A percentile compares a stretch with the other conserved stretches of the same genome.
Evolutionary conservation across 2,329 filamentous ascomycete genomes (phyloP).

Genomic region (Aspergillus fischeri): DNA sequence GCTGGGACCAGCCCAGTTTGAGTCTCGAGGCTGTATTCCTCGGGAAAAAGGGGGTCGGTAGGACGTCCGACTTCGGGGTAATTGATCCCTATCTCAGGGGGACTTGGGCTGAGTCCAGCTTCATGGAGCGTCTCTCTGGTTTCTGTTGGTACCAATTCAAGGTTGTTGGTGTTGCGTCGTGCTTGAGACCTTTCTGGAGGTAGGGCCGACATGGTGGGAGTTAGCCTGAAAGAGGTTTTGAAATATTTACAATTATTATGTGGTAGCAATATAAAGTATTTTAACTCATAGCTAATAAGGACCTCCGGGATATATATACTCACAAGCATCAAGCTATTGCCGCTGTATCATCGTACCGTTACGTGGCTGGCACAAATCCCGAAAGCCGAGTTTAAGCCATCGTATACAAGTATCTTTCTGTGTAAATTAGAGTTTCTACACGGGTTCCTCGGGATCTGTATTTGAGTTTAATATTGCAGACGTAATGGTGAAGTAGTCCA

Average conservation of each 20-base stretch:
- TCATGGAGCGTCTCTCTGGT: conserved; percentile 21
- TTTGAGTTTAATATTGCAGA: not conserved
- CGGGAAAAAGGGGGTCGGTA: conserved; percentile 9
- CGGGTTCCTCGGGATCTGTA: not conserved
- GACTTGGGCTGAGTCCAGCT: conserved; percentile 19
- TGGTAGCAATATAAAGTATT: not conserved
- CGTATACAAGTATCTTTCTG: not conserved
- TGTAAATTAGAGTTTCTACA: not conserved
- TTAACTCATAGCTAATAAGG: not conserved
- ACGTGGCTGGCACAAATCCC: not conserved
- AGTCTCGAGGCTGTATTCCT: conserved; percentile 13
- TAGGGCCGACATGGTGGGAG: not conserved
- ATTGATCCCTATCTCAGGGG: conserved; percentile 24
- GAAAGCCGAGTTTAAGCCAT: not conserved
- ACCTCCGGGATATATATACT: not conserved
- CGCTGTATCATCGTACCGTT: not conserved
- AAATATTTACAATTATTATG: not conserved
- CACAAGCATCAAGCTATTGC: not conserved
- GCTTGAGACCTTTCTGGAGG: not conserved
- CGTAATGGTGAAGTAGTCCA: not conserved
- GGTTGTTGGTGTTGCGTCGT: not conserved
- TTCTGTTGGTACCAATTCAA: conserved; percentile 10
- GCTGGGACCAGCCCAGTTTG: conserved; percentile 11
- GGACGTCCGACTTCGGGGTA: conserved; percentile 23
- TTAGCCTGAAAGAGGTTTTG: not conserved